Evolutionary conservation across 2,329 filamentous ascomycete genomes (phyloP).

Genomic region (Tolypocladium ovalisporum): DNA sequence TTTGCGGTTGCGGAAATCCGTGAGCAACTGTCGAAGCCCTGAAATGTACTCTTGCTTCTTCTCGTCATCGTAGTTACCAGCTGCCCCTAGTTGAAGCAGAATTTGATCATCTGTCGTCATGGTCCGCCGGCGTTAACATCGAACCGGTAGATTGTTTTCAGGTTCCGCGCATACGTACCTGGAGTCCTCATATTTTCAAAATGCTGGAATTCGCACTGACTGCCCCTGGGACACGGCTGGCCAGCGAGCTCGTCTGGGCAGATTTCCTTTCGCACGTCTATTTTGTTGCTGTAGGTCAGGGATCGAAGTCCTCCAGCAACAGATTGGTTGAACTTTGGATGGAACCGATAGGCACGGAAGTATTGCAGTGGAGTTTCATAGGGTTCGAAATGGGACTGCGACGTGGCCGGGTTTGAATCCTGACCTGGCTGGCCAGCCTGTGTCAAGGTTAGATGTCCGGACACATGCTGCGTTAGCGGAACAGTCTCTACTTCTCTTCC

Average conservation of each 20-base stretch:
- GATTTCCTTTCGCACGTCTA: constrained; percentile 62
- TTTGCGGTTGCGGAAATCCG: constrained; percentile 46
- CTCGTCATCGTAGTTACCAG: constrained; percentile 51
- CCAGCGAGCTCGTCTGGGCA: constrained; percentile 67
- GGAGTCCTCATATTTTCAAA: constrained; percentile 38
- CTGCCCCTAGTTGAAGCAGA: constrained; percentile 58
- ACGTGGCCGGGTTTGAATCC: neutral
- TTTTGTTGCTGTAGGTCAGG: constrained; percentile 85
- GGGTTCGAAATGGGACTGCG: constrained; percentile 29
- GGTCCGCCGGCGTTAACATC: constrained; percentile 35
- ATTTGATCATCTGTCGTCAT: constrained; percentile 56
- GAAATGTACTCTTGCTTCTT: constrained; percentile 50
- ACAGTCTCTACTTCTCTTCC: constrained; percentile 30
- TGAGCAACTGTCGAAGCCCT: constrained; percentile 51
- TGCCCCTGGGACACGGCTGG: constrained; percentile 59
- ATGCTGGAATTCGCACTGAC: constrained; percentile 67
- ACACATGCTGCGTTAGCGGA: neutral
- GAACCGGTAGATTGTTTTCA: constrained; percentile 6
- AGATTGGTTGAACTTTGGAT: constrained; percentile 60
- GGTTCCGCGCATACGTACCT: constrained; percentile 19
- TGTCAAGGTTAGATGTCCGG: constrained; percentile 8
- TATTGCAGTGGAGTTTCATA: constrained; percentile 76
- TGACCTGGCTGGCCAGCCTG: constrained; percentile 9
- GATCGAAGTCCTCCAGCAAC: constrained; percentile 74
- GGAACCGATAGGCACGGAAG: constrained; percentile 85